Evolutionary conservation across 805 yeast genomes (phyloP).

Genomic region (Candida bentonensis): DNA sequence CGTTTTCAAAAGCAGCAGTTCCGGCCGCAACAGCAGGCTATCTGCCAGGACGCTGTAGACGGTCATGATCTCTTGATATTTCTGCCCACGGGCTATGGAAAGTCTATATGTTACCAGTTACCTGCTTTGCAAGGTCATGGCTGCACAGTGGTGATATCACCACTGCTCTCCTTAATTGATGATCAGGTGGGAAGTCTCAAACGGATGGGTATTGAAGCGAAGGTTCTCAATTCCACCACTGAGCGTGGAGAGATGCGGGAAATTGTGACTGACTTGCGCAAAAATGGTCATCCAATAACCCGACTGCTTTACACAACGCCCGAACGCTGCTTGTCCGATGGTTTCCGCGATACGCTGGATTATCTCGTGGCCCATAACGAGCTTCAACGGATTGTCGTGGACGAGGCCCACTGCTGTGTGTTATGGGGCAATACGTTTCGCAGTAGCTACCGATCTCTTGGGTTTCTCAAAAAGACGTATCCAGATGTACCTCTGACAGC

Average conservation of each 20-base stretch:
- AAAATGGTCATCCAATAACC: constrained; percentile 59
- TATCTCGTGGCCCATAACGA: constrained; percentile 37
- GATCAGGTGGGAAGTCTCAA: constrained; percentile 83
- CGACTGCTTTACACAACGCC: constrained; percentile 91
- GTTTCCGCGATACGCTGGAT: constrained; percentile 50
- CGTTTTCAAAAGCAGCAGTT: neutral
- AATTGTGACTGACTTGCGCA: constrained; percentile 45
- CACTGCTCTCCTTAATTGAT: constrained; percentile 91
- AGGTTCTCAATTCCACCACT: constrained; percentile 74
- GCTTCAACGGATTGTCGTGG: constrained; percentile 81
- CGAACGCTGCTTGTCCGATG: constrained; percentile 47
- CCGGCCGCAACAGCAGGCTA: neutral
- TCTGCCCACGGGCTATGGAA: constrained; percentile 99
- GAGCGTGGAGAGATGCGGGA: constrained; percentile 46
- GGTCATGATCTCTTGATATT: constrained; percentile 86
- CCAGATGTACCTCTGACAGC: constrained; percentile 89
- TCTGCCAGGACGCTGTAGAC: constrained; percentile 9
- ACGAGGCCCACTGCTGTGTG: constrained; percentile 96
- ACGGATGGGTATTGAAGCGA: constrained; percentile 58
- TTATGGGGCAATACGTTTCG: constrained; percentile 99
- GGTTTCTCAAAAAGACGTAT: constrained; percentile 54
- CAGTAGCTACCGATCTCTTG: constrained; percentile 81
- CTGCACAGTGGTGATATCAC: constrained; percentile 74
- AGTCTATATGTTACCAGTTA: constrained; percentile 86
- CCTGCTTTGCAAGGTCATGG: constrained; percentile 80